Evolutionary conservation across 1,139 yeast species (phyloP), one percentile per base, ranked within the genome.

Genomic region (Trichomonascaceae sp.): DNA sequence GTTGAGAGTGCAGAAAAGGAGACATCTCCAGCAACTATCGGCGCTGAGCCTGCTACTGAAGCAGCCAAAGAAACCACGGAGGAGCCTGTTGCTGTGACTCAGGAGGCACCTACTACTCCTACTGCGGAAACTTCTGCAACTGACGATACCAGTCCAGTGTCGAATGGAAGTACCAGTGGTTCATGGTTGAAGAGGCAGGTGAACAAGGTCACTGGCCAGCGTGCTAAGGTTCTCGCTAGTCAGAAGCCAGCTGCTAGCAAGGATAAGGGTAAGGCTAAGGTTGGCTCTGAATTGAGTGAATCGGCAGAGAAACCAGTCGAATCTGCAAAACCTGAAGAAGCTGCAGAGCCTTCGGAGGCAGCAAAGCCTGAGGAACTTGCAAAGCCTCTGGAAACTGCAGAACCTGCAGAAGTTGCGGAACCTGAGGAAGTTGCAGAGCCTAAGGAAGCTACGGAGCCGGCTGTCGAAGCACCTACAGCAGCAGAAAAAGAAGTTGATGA

Each of bases 171-270:
- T 13, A 20, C 43, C 13, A 51, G 46, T 20, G 47, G 51, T 8
- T 52, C 50, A 8, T 53, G 53, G 51, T 49, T 55, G 48, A 55
- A 51, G 53, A 55, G 51, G 43, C 51, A 50, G 18, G 43, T 50
- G 2, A 47, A 32, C 22, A 49, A 50, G 43, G 43, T 51, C 22
- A 45, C 38, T 7, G 41, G 18, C 18, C 48, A 52, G 53, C 57
- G 57, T 17, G 54, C 55, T 8, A 55, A 49, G 43, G 49, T 57
- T 39, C 43, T 54, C 47, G 48, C 44, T 41, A 19, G 38, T 12
- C 39, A 36, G 51, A 10, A 41, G 47, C n/a, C 43, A 2, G n/a
- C n/a, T 18, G 41, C 24, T 13, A 47, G 17, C 18, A 47, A 38
- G 27, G 50, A 53, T 17, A 49, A 38, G 17, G 57, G 54, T 22